Evolutionary conservation across 331 rosid species (phyloP).

Genomic region (Pyracantha coccinea): DNA sequence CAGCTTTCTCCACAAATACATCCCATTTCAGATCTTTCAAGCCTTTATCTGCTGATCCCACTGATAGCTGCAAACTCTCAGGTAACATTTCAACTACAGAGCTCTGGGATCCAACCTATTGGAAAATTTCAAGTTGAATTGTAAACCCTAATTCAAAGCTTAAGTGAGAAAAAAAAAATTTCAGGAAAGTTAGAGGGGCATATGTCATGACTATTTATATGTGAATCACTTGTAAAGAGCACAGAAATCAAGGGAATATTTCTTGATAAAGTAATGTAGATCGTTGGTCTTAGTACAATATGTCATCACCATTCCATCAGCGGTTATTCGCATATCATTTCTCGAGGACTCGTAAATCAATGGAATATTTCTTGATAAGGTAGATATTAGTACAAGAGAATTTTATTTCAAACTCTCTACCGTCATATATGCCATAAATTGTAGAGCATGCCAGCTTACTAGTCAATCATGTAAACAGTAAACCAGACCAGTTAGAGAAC

Average conservation of each 20-base stretch:
- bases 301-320: not conserved
- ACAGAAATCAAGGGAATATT: no score
- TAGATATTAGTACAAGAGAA: no score
- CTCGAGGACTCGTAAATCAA: no score
- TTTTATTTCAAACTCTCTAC: no score
- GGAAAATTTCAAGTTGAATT: slow-evolving; percentile 10
- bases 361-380: no score
- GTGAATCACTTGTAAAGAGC: no score
- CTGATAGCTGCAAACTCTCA: slow-evolving; percentile 47
- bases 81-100: slow-evolving; percentile 59
- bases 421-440: no score
- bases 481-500: no score
- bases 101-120: slow-evolving; percentile 67
- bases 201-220: no score
- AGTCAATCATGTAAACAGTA: no score
- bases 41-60: slow-evolving; percentile 26
- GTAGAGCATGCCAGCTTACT: no score
- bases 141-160: not conserved
- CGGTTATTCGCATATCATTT: not conserved
- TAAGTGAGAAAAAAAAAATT: slow-evolving; percentile 3
- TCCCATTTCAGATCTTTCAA: slow-evolving; percentile 53
- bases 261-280: no score
- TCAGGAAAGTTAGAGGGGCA: not conserved
- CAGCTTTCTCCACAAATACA: slow-evolving; percentile 64
- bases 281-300: not conserved